Conservation (phyloP, 2,329 filamentous ascomycete species). For the Stagonosporopsis chrysanthemi region DNA sequence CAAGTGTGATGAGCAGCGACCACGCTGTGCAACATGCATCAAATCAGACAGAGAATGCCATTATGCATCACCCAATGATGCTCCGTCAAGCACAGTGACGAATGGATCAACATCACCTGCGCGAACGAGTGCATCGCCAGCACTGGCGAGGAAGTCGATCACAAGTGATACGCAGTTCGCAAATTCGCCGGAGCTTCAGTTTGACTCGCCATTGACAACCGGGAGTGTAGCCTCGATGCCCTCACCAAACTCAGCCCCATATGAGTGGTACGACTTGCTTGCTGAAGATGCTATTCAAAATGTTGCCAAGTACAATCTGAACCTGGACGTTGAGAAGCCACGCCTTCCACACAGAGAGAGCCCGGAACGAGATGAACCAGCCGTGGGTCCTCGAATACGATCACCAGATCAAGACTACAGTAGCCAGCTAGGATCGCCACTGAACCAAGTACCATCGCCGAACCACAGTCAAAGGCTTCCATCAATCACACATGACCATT, state of each 20-base stretch:
- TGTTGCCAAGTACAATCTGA: slow-evolving; percentile 43
- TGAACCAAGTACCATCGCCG: slow-evolving; percentile 4
- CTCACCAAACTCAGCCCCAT: slow-evolving; percentile 54
- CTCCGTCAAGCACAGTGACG: slow-evolving; percentile 11
- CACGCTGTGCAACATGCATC: slow-evolving; percentile 54
- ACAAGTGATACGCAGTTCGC: slow-evolving; percentile 29
- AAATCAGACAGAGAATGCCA: slow-evolving; percentile 55
- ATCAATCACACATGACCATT: slow-evolving; percentile 30
- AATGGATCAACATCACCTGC: slow-evolving; percentile 29
- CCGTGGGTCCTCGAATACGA: slow-evolving; percentile 25
- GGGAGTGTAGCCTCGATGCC: slow-evolving; percentile 43
- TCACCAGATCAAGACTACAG: slow-evolving; percentile 18
- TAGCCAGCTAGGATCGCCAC: slow-evolving; percentile 4
- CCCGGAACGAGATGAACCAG: slow-evolving; percentile 28
- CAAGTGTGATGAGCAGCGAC: slow-evolving; percentile 60
- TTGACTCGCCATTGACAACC: slow-evolving; percentile 41
- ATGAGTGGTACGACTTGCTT: slow-evolving; percentile 59
- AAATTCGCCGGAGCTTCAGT: slow-evolving; percentile 42
- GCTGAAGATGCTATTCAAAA: slow-evolving; percentile 54
- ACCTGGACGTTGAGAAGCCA: slow-evolving; percentile 41
- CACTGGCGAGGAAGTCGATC: slow-evolving; percentile 25
- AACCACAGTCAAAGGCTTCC: slow-evolving; percentile 9
- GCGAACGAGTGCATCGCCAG: slow-evolving; percentile 29
- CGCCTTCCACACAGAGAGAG: slow-evolving; percentile 38
- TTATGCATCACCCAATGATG: slow-evolving; percentile 40